Evolutionary conservation across 73 alveolate genomes (phyloP).

Genomic region (Tetrahymena malaccensis): DNA sequence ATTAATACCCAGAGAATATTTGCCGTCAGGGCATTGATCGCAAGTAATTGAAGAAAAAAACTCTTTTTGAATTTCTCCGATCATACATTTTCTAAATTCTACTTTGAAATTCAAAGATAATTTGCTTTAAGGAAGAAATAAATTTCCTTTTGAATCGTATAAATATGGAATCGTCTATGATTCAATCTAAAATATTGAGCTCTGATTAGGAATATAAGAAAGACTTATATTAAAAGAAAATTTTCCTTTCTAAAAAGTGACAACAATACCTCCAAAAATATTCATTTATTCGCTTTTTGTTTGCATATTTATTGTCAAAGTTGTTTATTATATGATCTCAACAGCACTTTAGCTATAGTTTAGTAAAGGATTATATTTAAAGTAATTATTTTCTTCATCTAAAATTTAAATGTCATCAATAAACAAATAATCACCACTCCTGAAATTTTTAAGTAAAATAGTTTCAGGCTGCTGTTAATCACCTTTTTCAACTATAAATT

Average conservation of each 20-base stretch:
- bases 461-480: neutral
- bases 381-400: neutral
- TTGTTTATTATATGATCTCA: neutral
- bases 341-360: neutral
- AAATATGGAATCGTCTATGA: neutral
- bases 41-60: neutral
- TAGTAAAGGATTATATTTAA: neutral
- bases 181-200: neutral
- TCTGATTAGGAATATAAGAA: neutral
- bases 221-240: neutral
- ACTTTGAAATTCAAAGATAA: neutral
- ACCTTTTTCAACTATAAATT: neutral
- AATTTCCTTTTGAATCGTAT: neutral
- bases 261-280: neutral
- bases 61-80: neutral
- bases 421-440: neutral
- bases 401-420: neutral
- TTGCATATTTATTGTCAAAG: neutral
- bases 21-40: neutral
- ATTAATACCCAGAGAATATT: neutral
- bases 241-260: neutral
- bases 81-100: neutral
- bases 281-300: neutral
- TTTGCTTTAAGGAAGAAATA: neutral
- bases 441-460: neutral